Conservation (phyloP, 441 rosid species). For the Populus hybrid region DNA sequence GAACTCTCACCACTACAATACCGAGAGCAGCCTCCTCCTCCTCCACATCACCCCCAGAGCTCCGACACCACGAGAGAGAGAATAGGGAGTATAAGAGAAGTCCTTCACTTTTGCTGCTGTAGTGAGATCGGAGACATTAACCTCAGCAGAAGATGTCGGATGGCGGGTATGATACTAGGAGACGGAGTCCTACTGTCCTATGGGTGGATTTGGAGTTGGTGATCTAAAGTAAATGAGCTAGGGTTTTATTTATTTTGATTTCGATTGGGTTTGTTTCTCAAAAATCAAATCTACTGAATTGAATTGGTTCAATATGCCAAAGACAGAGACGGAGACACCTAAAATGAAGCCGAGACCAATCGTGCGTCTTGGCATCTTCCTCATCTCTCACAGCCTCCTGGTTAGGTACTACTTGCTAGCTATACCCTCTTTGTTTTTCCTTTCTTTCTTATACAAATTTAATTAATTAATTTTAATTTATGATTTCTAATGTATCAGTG, state of each 20-base stretch:
- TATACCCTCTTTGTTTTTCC: not conserved
- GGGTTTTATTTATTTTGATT: not conserved
- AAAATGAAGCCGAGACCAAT: conserved; percentile 63
- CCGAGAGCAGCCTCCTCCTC: not conserved
- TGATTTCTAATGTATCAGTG: conserved; percentile 34
- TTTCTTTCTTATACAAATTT: not conserved
- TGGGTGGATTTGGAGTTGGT: not conserved
- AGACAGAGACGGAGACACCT: conserved; percentile 33
- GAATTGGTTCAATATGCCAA: conserved; percentile 5
- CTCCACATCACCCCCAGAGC: too few species aligned
- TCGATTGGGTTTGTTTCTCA: not conserved
- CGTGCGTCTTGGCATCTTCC: conserved; percentile 72
- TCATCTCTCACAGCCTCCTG: conserved; percentile 65
- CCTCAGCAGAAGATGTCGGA: not conserved
- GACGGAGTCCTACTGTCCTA: not conserved
- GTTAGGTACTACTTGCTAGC: conserved; percentile 47
- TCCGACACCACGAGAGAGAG: too few species aligned
- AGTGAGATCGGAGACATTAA: not conserved
- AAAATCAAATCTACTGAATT: not conserved
- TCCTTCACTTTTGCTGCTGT: not conserved
- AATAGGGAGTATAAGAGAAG: not conserved
- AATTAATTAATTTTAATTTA: conserved; percentile 1
- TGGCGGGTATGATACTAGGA: not conserved
- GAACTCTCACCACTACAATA: not conserved
- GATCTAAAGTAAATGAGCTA: not conserved